These are phyloP conservation scores for Venturia carpophila DNA, from an alignment of 2,329 filamentous ascomycete species.

Conservation along the genomic window DNA sequence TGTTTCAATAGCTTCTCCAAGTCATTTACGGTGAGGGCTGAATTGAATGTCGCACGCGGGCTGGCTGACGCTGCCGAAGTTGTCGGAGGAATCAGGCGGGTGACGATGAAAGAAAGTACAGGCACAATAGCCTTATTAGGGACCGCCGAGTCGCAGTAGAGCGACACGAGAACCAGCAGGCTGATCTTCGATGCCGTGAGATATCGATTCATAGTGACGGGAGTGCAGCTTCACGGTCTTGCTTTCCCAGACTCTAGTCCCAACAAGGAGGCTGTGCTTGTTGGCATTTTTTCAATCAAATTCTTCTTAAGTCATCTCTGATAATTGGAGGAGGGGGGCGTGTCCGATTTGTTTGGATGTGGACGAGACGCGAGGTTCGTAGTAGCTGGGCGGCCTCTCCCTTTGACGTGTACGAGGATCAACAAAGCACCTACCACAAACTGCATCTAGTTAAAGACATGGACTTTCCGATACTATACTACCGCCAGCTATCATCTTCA, in stretches of 20 bases:
- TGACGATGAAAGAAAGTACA: constrained; percentile 70
- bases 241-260: neutral
- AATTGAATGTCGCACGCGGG: constrained; percentile 27
- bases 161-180: constrained; percentile 68
- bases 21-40: constrained; percentile 31
- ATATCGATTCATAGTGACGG: constrained; percentile 67
- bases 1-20: constrained; percentile 35
- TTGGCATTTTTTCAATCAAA: neutral
- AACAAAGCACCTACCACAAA: no score
- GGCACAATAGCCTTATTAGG: constrained; percentile 64
- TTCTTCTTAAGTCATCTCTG: neutral
- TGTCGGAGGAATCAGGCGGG: constrained; percentile 50
- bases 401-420: no score
- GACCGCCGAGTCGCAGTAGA: constrained; percentile 68
- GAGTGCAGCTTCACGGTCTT: neutral
- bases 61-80: constrained; percentile 22
- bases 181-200: constrained; percentile 85
- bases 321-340: neutral
- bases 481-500: no score
- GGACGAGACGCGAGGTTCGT: no score
- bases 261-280: no score
- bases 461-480: no score
- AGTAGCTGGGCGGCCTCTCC: no score
- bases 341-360: neutral
- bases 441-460: no score